Conservation (phyloP, 2,329 filamentous ascomycete species). For the Akanthomyces muscarius region DNA sequence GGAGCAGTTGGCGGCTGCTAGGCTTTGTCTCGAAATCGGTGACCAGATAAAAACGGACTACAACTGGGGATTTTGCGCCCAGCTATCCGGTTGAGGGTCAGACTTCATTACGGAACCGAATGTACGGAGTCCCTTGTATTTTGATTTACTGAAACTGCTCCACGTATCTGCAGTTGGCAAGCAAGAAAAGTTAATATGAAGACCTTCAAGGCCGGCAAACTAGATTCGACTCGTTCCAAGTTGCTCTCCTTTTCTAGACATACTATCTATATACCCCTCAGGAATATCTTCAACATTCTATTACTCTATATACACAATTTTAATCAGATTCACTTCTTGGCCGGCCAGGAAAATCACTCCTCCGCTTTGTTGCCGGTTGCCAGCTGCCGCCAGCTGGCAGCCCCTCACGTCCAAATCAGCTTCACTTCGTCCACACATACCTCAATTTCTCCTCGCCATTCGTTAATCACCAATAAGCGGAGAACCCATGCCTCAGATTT, state of each 20-base stretch:
- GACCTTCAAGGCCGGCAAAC: neutral
- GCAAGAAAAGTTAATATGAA: neutral
- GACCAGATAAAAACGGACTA: neutral
- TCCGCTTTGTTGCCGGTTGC: conserved; percentile 9
- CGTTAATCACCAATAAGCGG: neutral
- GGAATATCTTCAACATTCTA: neutral
- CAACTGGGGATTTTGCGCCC: neutral
- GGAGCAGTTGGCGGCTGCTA: neutral
- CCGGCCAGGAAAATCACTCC: neutral
- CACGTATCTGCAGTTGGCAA: too few species aligned
- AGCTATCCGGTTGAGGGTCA: conserved; percentile 4
- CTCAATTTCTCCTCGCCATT: neutral
- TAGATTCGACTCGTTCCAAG: neutral
- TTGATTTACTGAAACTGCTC: neutral
- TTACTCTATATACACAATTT: neutral
- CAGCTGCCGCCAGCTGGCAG: conserved; percentile 15
- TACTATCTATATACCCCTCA: neutral
- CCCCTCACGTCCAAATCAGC: conserved; percentile 14
- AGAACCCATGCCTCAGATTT: neutral
- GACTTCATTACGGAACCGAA: neutral
- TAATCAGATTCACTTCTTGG: neutral
- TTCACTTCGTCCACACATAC: conserved; percentile 6
- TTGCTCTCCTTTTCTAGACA: neutral
- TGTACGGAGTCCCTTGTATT: neutral
- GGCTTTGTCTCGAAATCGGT: neutral